Percentiles rank a stretch among this genome's conserved stretches.
Evolutionary conservation across 2,329 filamentous ascomycete species (phyloP).

Genomic region (Pestalotiopsis sp.): DNA sequence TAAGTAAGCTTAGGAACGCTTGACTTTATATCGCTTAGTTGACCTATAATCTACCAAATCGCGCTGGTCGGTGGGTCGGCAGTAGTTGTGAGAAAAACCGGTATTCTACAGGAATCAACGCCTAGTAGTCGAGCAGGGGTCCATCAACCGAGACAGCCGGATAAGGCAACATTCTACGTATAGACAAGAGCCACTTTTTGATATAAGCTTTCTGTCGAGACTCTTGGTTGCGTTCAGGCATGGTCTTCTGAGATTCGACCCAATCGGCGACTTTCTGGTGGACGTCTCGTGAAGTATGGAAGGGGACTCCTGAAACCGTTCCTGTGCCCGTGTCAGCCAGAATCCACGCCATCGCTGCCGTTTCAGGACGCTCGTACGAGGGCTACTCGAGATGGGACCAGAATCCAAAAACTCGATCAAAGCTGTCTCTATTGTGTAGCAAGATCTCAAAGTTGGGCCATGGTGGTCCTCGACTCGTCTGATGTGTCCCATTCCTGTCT

Average conservation of each 20-base stretch:
- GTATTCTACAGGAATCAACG: neutral
- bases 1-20: too few species aligned
- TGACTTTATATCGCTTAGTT: too few species aligned
- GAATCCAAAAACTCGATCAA: neutral
- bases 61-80: too few species aligned
- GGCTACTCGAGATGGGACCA: neutral
- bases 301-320: constrained; percentile 1
- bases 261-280: constrained; percentile 2
- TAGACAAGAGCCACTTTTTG: neutral
- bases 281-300: neutral
- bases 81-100: too few species aligned
- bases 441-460: neutral
- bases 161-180: neutral
- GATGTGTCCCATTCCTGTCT: neutral
- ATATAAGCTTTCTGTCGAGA: constrained; percentile 1
- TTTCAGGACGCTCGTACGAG: constrained; percentile 3
- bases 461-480: neutral
- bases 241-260: neutral
- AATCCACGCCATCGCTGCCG: neutral
- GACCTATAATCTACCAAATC: too few species aligned
- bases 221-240: neutral
- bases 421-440: constrained; percentile 1
- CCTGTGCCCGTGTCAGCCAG: neutral
- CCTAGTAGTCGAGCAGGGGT: neutral
- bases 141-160: neutral